Evolutionary conservation across 192 early-diverging fungal genomes (phyloP).

Genomic region (Entrophospora sp.): DNA sequence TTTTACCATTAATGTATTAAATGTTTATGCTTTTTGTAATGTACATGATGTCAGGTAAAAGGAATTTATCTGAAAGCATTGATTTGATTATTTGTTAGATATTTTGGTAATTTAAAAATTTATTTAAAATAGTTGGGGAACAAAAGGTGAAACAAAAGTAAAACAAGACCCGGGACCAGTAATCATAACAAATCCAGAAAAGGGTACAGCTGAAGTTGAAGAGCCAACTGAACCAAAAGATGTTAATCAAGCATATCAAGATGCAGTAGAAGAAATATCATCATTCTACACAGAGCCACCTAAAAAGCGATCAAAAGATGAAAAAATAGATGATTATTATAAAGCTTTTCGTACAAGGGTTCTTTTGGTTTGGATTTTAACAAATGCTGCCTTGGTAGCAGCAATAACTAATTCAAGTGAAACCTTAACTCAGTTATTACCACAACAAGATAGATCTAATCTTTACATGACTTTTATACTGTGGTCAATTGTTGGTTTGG

Average conservation of each 20-base stretch:
- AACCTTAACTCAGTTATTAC: constrained; percentile 21
- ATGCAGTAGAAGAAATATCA: constrained; percentile 52
- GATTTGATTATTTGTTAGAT: too few species aligned
- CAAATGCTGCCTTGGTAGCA: constrained; percentile 59
- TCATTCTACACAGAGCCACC: constrained; percentile 36
- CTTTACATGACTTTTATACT: constrained; percentile 58
- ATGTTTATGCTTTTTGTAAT: constrained; percentile 54
- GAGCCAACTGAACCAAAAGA: constrained; percentile 34
- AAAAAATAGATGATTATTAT: constrained; percentile 76
- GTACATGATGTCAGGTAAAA: constrained; percentile 46
- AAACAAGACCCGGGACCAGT: constrained; percentile 35
- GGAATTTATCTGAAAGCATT: too few species aligned
- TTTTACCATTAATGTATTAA: constrained; percentile 64
- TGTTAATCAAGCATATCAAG: constrained; percentile 40
- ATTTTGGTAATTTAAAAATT: too few species aligned
- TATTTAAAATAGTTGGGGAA: constrained; percentile 88
- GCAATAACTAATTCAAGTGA: constrained; percentile 47
- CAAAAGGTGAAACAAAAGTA: constrained; percentile 67
- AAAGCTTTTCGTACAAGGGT: constrained; percentile 71
- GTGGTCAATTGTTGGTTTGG: constrained; percentile 63
- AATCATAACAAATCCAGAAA: constrained; percentile 10
- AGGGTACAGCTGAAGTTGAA: constrained; percentile 37
- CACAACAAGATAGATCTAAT: constrained; percentile 30
- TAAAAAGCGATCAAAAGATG: constrained; percentile 55
- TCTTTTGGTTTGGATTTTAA: constrained; percentile 70